phyloP scores from a whole-genome alignment of 495 filamentous ascomycete genomes.

The Acidiella bohemica region DNA sequence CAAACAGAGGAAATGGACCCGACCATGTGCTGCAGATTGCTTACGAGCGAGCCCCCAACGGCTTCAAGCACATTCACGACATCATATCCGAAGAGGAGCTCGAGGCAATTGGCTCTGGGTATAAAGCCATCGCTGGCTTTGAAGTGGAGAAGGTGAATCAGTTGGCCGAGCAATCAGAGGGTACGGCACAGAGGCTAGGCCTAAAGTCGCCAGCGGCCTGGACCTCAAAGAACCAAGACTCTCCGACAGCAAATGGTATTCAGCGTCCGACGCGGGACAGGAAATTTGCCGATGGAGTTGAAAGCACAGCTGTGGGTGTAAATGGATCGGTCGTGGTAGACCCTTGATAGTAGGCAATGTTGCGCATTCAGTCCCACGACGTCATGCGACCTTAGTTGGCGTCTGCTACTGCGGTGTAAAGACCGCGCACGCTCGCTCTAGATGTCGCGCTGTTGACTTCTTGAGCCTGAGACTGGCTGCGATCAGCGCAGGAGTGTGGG shows the following conservation, averaged over 20 bases:
- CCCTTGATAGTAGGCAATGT: too few species aligned
- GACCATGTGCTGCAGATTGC: slow-evolving; percentile 18
- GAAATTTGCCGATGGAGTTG: neutral
- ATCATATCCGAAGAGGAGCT: slow-evolving; percentile 15
- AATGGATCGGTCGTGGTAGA: neutral
- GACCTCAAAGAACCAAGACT: neutral
- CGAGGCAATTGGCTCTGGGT: slow-evolving; percentile 8
- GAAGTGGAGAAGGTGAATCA: slow-evolving; percentile 14
- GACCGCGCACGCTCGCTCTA: too few species aligned
- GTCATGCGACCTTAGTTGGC: too few species aligned
- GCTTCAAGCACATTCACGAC: slow-evolving; percentile 16
- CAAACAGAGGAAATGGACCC: slow-evolving; percentile 8
- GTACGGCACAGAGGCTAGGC: slow-evolving; percentile 1
- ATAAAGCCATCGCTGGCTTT: slow-evolving; percentile 17
- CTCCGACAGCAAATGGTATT: neutral
- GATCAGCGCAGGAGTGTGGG: too few species aligned
- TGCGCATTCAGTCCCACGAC: too few species aligned
- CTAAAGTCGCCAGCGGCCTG: neutral
- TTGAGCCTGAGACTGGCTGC: too few species aligned
- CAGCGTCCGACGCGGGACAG: neutral
- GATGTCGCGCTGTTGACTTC: too few species aligned
- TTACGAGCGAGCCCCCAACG: slow-evolving; percentile 14
- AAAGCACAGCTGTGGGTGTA: neutral
- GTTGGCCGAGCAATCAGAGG: slow-evolving; percentile 7
- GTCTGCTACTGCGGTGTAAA: too few species aligned